Base-by-base conservation (phyloP, 495 filamentous ascomycete genomes). In the Astrocystis sublimbata region DNA sequence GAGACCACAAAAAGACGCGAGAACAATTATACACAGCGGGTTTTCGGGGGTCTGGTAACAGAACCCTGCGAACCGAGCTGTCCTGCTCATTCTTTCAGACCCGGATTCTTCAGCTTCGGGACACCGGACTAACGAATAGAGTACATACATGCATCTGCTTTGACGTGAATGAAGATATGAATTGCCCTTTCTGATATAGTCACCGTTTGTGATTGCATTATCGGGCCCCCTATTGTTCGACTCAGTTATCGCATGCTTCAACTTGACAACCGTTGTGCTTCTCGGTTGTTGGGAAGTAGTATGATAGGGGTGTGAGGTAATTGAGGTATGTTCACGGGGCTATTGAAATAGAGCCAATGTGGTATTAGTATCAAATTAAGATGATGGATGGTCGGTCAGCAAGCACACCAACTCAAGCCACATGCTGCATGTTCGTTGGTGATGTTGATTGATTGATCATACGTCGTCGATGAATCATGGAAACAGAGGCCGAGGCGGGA, bases 81-180 rank as follows among this genome's bases (percentile, higher is more conserved):
- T n/a, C 43, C 60, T 23, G 76, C 77, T 80, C 78, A 75, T 80
- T 79, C 73, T 79, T 67, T 80, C 79, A 82, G 79, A 82, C 63
- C 73, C 73, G 75, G 63, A 68, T 77, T 79, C 77, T 74, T 74
- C 68, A 79, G 74, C 67, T 76, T 79, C 79, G 77, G 79, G 77
- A 68, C 64, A 68, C 66, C 74, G 78, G 79, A 82, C 78, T 82
- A 82, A 76, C 79, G 72, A 78, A 78, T 76, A 75, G 78, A 81
- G 78, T 76, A 82, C 77, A 82, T 79, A 13, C 33, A 52, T 52
- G 49, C 49, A 30, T 3, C n/a, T 52, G 55, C 72, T 63, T 54
- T 10, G 10, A 8, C 26, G 60, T 30, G 17, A 49, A 21, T 10
- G 17, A 42, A 2, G 30, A 38, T 1, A 40, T 38, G 8, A 52